Evolutionary conservation across 2,329 filamentous ascomycete genomes (phyloP).

Genomic region (Penicillium hesseltinei): DNA sequence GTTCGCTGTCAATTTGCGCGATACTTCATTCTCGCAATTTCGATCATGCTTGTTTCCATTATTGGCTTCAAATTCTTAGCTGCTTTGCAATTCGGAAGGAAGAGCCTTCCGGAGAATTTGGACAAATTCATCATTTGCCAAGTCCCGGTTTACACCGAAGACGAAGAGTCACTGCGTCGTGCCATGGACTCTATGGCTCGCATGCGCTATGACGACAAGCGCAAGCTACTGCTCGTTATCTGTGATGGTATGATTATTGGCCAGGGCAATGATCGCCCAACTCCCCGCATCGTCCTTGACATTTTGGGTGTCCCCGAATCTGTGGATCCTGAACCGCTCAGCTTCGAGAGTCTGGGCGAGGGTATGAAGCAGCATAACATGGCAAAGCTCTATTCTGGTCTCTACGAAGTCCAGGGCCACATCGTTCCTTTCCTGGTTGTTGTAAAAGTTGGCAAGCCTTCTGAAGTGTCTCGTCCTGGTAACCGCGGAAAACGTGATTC

Average conservation of each 20-base stretch:
- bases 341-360: slow-evolving; percentile 94
- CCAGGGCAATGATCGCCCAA: slow-evolving; percentile 91
- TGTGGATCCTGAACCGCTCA: slow-evolving; percentile 90
- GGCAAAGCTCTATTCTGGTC: slow-evolving; percentile 96
- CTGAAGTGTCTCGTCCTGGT: slow-evolving; percentile 72
- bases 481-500: slow-evolving; percentile 99
- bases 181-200: slow-evolving; percentile 93
- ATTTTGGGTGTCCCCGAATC: slow-evolving; percentile 93
- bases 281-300: slow-evolving; percentile 95
- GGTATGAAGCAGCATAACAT: slow-evolving; percentile 98
- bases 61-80: slow-evolving; percentile 97
- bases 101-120: slow-evolving; percentile 89
- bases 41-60: slow-evolving; percentile 73
- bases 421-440: slow-evolving; percentile 97
- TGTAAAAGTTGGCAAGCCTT: slow-evolving; percentile 88
- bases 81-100: slow-evolving; percentile 86
- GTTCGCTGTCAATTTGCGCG: slow-evolving; percentile 79
- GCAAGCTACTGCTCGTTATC: slow-evolving; percentile 93
- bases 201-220: slow-evolving; percentile 94
- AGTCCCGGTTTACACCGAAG: slow-evolving; percentile 96
- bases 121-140: slow-evolving; percentile 99
- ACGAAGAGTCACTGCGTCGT: slow-evolving; percentile 93
- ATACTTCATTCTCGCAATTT: slow-evolving; percentile 85
- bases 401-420: slow-evolving; percentile 96
- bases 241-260: slow-evolving; percentile 98